These are phyloP conservation scores for Penicillium sp. DNA, from an alignment of 2,329 filamentous ascomycete genomes.

Conservation along the genomic window DNA sequence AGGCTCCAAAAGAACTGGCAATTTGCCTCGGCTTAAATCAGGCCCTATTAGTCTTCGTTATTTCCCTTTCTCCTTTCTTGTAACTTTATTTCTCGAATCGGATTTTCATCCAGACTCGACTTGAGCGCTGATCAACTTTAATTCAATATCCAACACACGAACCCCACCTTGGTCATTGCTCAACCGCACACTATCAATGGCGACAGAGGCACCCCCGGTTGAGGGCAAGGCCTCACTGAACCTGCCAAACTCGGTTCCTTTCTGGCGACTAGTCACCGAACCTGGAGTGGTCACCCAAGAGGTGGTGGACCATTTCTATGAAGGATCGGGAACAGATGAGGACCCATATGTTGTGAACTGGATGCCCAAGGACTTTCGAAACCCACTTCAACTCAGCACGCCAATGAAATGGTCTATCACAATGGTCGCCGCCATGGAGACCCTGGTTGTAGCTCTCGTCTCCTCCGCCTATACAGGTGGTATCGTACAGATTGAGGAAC, in stretches of 20 bases:
- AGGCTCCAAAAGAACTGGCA: background rate
- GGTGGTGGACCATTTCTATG: constrained; percentile 32
- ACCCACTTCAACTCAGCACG: constrained; percentile 39
- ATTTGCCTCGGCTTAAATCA: constrained; percentile 1
- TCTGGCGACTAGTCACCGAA: constrained; percentile 34
- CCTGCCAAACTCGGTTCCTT: constrained; percentile 29
- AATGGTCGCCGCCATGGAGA: constrained; percentile 38
- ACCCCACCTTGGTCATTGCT: background rate
- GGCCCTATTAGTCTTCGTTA: background rate
- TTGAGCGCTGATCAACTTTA: background rate
- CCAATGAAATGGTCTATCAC: constrained; percentile 45
- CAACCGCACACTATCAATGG: background rate
- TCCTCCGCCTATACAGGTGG: constrained; percentile 47
- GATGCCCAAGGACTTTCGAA: constrained; percentile 45
- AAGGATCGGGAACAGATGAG: constrained; percentile 42
- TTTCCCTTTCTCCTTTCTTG: background rate
- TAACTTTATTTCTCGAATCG: background rate
- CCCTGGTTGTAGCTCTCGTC: constrained; percentile 45
- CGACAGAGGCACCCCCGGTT: constrained; percentile 9
- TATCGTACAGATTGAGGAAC: constrained; percentile 33
- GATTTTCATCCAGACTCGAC: background rate
- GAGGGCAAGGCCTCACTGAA: constrained; percentile 7
- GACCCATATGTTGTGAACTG: constrained; percentile 48
- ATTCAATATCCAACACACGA: background rate
- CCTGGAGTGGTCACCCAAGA: constrained; percentile 38